Conservation (phyloP, 164 flowering plant genomes). For the Cinnamomum micranthum region DNA sequence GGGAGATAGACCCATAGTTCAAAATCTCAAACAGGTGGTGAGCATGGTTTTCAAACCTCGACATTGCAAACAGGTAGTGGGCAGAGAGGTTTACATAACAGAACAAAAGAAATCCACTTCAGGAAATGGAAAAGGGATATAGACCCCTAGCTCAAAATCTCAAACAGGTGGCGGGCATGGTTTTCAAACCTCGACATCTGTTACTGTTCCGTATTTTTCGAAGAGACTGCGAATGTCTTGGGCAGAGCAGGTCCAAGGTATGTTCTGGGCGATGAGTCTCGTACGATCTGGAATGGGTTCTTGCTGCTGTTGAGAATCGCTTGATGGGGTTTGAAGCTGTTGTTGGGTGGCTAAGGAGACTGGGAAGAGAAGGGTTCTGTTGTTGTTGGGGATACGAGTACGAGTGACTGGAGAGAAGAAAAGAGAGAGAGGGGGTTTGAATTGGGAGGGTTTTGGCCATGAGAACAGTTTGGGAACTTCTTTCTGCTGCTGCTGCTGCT, state of each 20-base stretch:
- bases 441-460: conserved; percentile 11
- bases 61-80: conserved; percentile 18
- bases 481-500: conserved; percentile 1
- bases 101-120: conserved; percentile 1
- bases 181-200: conserved; percentile 57
- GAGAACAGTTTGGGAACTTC: neutral
- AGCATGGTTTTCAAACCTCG: conserved; percentile 44
- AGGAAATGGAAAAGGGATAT: neutral
- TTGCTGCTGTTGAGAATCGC: conserved; percentile 7
- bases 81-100: conserved; percentile 41
- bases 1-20: neutral
- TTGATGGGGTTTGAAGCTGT: conserved; percentile 9
- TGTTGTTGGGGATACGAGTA: neutral
- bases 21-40: neutral
- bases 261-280: conserved; percentile 66
- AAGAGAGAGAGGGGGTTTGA: conserved; percentile 2
- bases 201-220: conserved; percentile 63
- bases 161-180: neutral
- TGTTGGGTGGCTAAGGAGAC: conserved; percentile 1
- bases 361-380: neutral
- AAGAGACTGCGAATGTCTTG: conserved; percentile 64
- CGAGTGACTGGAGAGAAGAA: conserved; percentile 11
- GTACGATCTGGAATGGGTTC: conserved; percentile 21
- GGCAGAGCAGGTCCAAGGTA: conserved; percentile 65
- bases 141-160: neutral